phyloP scores from a whole-genome alignment of 768 basidiomycete genomes.

The Pleurotus giganteus region DNA sequence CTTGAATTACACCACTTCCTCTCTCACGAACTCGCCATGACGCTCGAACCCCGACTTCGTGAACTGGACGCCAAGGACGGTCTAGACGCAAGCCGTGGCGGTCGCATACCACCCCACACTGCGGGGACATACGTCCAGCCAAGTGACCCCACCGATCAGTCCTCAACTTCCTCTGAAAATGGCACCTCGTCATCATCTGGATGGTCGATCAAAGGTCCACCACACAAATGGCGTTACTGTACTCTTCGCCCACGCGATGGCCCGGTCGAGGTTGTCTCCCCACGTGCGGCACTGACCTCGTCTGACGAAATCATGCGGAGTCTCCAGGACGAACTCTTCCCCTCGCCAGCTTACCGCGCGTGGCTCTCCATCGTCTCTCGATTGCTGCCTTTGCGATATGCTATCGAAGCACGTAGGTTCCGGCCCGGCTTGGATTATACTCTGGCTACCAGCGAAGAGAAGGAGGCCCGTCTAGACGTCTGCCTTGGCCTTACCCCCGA shows the following conservation, averaged over 20 bases:
- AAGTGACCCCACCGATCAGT: constrained; percentile 24
- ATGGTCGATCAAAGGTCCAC: constrained; percentile 83
- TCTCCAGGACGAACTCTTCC: constrained; percentile 76
- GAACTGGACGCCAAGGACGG: constrained; percentile 66
- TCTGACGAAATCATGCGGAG: constrained; percentile 58
- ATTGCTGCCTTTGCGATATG: constrained; percentile 68
- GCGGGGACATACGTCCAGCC: constrained; percentile 38
- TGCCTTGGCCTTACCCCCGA: constrained; percentile 84
- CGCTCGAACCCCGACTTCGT: constrained; percentile 63
- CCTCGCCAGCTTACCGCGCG: constrained; percentile 82
- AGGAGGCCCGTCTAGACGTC: constrained; percentile 80
- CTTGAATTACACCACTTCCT: constrained; percentile 91
- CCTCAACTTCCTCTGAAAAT: constrained; percentile 3
- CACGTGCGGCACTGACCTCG: constrained; percentile 51
- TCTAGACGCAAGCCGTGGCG: constrained; percentile 49
- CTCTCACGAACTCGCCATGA: constrained; percentile 57
- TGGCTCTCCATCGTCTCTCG: constrained; percentile 78
- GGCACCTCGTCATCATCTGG: constrained; percentile 15
- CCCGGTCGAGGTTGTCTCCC: constrained; percentile 42
- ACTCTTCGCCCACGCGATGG: constrained; percentile 44
- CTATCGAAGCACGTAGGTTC: constrained; percentile 83
- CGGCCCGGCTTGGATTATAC: constrained; percentile 94
- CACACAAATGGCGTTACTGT: constrained; percentile 94
- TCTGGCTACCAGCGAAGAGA: constrained; percentile 83
- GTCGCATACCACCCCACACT: constrained; percentile 64